Percentiles rank a stretch among this genome's conserved stretches.
These are phyloP conservation scores for Populus alba DNA, from an alignment of 345 rosid species.

Conservation along the genomic window DNA sequence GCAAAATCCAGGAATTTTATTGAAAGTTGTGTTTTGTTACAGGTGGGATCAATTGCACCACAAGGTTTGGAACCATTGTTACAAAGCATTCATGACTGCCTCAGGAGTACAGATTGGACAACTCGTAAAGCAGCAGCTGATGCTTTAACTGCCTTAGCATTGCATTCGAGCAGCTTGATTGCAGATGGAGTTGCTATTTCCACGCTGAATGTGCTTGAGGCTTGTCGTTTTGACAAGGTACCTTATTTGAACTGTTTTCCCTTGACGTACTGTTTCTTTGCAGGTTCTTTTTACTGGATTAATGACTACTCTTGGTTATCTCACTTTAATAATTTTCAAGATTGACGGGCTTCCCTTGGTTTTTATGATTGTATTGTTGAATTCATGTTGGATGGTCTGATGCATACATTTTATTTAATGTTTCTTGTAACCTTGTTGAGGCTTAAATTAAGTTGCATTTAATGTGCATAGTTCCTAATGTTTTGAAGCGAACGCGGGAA, in stretches of 20 bases:
- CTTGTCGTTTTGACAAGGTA: slow-evolving; percentile 95
- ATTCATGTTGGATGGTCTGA: not conserved
- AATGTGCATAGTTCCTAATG: not conserved
- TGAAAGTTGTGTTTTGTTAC: slow-evolving; percentile 21
- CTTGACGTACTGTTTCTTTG: not conserved
- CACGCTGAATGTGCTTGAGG: slow-evolving; percentile 69
- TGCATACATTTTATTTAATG: not conserved
- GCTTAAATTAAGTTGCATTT: not conserved
- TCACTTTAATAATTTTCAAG: not conserved
- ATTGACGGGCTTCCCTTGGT: not conserved
- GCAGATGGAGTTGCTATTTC: slow-evolving; percentile 56
- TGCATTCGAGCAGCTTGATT: slow-evolving; percentile 70
- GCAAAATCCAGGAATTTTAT: not conserved
- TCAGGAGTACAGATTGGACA: slow-evolving; percentile 93
- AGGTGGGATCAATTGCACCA: slow-evolving; percentile 92
- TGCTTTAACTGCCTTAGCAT: slow-evolving; percentile 65
- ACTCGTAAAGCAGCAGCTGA: slow-evolving; percentile 98
- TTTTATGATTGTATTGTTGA: not conserved
- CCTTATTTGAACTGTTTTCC: not conserved
- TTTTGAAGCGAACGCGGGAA: not conserved
- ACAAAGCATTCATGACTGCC: slow-evolving; percentile 82
- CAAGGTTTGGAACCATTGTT: slow-evolving; percentile 74
- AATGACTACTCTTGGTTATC: not conserved
- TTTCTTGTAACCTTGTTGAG: not conserved
- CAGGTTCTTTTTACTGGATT: not conserved